These are phyloP conservation scores for Lippia alba DNA, from an alignment of 305 asterid species.

Conservation along the genomic window DNA sequence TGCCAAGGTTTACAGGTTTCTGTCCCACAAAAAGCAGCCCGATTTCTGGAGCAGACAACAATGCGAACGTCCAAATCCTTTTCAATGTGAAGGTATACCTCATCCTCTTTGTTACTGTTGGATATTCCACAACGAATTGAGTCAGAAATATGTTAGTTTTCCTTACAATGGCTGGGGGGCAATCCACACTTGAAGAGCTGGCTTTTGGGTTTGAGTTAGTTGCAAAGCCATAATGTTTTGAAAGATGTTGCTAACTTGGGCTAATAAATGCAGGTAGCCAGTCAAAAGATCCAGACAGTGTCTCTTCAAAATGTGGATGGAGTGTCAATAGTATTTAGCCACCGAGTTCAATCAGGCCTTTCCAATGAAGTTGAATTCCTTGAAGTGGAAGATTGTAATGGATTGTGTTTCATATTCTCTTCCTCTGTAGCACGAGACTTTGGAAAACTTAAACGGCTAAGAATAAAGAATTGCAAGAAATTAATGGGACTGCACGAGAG, in stretches of 20 bases:
- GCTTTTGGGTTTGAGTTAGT: too few species aligned
- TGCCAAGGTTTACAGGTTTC: constrained; percentile 30
- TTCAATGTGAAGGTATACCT: constrained; percentile 29
- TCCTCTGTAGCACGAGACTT: constrained; percentile 20
- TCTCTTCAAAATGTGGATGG: too few species aligned
- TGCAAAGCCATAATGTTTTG: neutral
- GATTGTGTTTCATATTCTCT: constrained; percentile 23
- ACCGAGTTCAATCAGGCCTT: too few species aligned
- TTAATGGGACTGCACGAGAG: constrained; percentile 23
- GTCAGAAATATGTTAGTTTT: too few species aligned
- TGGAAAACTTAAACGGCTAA: constrained; percentile 29
- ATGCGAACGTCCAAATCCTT: constrained; percentile 15
- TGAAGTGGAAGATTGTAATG: constrained; percentile 10
- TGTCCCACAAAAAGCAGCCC: neutral
- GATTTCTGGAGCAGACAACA: neutral
- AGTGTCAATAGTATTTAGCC: too few species aligned
- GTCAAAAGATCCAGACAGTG: too few species aligned
- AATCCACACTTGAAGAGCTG: too few species aligned
- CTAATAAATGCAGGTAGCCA: too few species aligned
- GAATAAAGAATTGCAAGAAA: constrained; percentile 18
- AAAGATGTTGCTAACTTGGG: too few species aligned
- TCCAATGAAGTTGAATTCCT: too few species aligned
- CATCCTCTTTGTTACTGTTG: neutral
- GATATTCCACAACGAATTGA: too few species aligned
- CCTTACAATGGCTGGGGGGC: too few species aligned